phyloP scores from a whole-genome alignment of 2,329 filamentous ascomycete species.

The Didymella pomorum region DNA sequence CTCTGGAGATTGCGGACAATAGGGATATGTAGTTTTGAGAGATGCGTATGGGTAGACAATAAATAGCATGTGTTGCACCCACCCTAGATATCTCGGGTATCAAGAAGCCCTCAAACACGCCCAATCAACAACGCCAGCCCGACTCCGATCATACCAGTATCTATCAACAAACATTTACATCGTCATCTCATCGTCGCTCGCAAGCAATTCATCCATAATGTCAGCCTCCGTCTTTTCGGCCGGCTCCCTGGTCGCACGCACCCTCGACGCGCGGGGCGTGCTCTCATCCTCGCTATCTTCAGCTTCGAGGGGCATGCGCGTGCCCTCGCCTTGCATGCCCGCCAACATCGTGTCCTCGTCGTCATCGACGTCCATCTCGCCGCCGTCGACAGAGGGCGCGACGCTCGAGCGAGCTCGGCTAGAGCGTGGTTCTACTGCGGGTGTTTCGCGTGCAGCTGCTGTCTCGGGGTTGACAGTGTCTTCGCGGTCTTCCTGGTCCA shows the following conservation, averaged over 20 bases:
- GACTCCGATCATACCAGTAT: neutral
- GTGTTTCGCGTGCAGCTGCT: constrained; percentile 9
- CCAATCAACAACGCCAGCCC: constrained; percentile 8
- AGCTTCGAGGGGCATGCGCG: constrained; percentile 44
- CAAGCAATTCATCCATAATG: constrained; percentile 46
- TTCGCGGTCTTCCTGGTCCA: constrained; percentile 15
- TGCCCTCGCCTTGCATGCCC: constrained; percentile 46
- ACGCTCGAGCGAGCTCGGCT: constrained; percentile 11
- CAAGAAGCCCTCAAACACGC: neutral
- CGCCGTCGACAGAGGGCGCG: constrained; percentile 21
- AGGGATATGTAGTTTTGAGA: too few relatives aligned
- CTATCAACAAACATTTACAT: constrained; percentile 11
- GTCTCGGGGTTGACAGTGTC: constrained; percentile 31
- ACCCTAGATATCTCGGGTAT: constrained; percentile 16
- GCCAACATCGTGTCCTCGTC: constrained; percentile 47
- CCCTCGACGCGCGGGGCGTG: constrained; percentile 1
- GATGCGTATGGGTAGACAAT: neutral
- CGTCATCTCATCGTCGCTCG: constrained; percentile 32
- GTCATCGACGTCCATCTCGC: constrained; percentile 32
- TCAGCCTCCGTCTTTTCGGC: constrained; percentile 42
- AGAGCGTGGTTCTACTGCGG: constrained; percentile 4
- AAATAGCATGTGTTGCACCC: constrained; percentile 2
- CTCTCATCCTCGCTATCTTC: constrained; percentile 32
- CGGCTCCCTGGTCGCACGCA: constrained; percentile 6
- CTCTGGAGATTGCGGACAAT: too few relatives aligned